These are phyloP conservation scores for Mycena metata DNA, from an alignment of 768 basidiomycete species.

Conservation along the genomic window DNA sequence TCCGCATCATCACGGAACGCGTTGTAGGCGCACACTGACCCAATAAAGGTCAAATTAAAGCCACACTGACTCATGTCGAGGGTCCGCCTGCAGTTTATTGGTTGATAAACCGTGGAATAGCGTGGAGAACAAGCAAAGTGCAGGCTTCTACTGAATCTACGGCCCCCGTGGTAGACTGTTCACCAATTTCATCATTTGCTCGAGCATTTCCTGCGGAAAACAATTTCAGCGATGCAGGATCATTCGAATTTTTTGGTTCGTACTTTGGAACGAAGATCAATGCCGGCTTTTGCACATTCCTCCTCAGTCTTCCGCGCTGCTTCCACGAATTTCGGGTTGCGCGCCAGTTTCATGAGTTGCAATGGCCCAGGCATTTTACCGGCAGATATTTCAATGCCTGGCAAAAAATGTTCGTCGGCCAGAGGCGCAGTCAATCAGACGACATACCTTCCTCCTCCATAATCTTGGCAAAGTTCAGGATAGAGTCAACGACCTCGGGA, in stretches of 20 bases:
- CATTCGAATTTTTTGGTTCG: constrained; percentile 35
- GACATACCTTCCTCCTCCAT: constrained; percentile 34
- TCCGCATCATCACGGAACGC: background rate
- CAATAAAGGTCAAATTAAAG: constrained; percentile 14
- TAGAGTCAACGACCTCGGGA: constrained; percentile 29
- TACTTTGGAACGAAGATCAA: constrained; percentile 71
- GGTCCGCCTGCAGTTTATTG: background rate
- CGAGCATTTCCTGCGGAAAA: constrained; percentile 59
- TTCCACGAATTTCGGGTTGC: constrained; percentile 65
- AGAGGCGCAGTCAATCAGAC: background rate
- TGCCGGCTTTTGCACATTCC: constrained; percentile 69
- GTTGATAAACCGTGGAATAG: background rate
- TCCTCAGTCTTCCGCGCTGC: constrained; percentile 60
- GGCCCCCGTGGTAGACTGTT: constrained; percentile 35
- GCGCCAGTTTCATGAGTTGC: constrained; percentile 68
- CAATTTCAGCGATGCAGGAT: background rate
- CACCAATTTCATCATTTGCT: constrained; percentile 53
- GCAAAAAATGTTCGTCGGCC: constrained; percentile 2
- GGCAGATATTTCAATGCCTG: constrained; percentile 30
- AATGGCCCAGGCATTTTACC: constrained; percentile 43
- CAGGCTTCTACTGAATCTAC: background rate
- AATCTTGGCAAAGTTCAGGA: constrained; percentile 26
- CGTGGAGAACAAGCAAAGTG: no score
- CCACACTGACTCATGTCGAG: background rate
- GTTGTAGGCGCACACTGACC: no score